Evolutionary conservation across 192 early-diverging fungal species (phyloP), one percentile per base, ranked within the genome.

Genomic region (Dissophora globulifera): DNA sequence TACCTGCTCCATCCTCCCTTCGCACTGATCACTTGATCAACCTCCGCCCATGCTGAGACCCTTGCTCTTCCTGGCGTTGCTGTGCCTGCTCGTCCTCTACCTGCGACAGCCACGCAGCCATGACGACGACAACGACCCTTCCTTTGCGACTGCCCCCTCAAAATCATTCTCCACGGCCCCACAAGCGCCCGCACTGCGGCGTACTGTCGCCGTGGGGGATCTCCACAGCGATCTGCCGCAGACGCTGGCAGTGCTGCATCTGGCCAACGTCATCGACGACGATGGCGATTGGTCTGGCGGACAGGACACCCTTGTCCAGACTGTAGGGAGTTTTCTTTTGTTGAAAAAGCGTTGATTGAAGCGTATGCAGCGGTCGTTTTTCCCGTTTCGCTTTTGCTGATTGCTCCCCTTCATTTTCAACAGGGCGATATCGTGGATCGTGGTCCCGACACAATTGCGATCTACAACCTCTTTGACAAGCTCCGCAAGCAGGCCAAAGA

Each of bases 371-470:
- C n/a, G n/a, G n/a, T n/a, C n/a, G n/a, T n/a, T n/a, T n/a, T n/a
- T n/a, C n/a, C n/a, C n/a, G n/a, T n/a, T n/a, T n/a, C n/a, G n/a
- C n/a, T 38, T 38, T 13, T 38, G 35, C 35, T 38, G 13, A 38
- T 38, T 38, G 35, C 35, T 13, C 35, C 35, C 13, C 7, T 38
- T 41, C 41, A 12, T 32, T 48, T 48, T 32, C 29, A 33, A 17
- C 58, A 88, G 84, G 91, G 91, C 8, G 92, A 93, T 69, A 83
- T 93, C 3, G 87, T 93, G 7, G 92, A 93, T 63, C 58, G 92
- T 31, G 91, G 92, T 17, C 76, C 84, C 0, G 91, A 93, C 64
- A 92, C 91, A 2, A 90, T 93, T 42, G 58, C 56, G 9, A 50
- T 93, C 8, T 93, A 92, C 70, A 69, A 83, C 11, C 66, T 92